These are phyloP conservation scores for Penicillium sp. DNA, from an alignment of 2,329 filamentous ascomycete species.

Conservation along the genomic window DNA sequence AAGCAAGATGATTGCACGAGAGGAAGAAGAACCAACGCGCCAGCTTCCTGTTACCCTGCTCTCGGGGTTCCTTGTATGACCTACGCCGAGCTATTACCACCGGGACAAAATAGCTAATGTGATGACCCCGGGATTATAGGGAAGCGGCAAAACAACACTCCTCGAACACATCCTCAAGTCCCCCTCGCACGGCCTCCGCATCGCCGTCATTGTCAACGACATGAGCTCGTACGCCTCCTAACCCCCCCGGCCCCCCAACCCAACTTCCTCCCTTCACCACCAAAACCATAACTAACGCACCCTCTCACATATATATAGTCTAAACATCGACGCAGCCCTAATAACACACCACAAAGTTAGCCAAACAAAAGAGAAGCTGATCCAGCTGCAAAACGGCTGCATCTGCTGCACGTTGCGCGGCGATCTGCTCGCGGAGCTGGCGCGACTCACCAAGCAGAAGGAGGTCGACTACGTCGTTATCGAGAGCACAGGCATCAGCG, in stretches of 20 bases:
- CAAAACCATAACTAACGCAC: constrained; percentile 39
- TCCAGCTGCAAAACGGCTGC: constrained; percentile 73
- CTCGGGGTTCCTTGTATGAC: constrained; percentile 61
- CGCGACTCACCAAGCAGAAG: constrained; percentile 64
- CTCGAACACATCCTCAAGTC: constrained; percentile 71
- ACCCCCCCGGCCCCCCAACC: neutral
- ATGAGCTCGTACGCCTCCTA: constrained; percentile 60
- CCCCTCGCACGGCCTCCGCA: constrained; percentile 66
- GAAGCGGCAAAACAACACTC: constrained; percentile 73
- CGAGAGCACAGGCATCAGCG: constrained; percentile 73
- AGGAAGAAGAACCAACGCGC: constrained; percentile 3
- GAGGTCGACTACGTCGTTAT: constrained; percentile 74
- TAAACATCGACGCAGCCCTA: constrained; percentile 69
- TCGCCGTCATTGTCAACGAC: constrained; percentile 76
- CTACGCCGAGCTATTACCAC: neutral
- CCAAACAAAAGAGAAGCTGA: constrained; percentile 66
- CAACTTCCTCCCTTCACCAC: neutral
- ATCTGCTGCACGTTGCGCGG: constrained; percentile 78
- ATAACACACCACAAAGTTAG: constrained; percentile 63
- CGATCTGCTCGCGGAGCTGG: constrained; percentile 72
- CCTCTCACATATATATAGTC: constrained; percentile 38
- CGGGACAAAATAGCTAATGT: too few relatives aligned
- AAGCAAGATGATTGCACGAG: constrained; percentile 6
- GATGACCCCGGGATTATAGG: constrained; percentile 47
- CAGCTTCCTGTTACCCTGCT: constrained; percentile 63